Evolutionary conservation across 1,284 basidiomycete genomes (phyloP), one percentile per base, ranked within the genome.

Genomic region (Ceratobasidium sp.): DNA sequence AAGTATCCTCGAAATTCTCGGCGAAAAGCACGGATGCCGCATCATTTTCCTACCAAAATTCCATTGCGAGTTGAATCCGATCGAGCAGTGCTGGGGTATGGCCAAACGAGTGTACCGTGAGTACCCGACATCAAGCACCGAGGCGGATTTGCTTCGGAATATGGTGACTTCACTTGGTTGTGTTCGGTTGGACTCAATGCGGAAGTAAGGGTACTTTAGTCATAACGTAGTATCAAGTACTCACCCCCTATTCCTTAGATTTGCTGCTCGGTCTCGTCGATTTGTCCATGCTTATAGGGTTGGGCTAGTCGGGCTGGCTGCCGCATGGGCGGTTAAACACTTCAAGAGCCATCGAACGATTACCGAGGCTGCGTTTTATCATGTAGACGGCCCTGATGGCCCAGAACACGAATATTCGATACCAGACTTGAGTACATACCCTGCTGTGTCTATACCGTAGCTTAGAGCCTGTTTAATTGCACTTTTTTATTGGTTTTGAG

Each of bases 31-130:
- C 20, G 78, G 78, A 2, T 76, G 51, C 39, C 44, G n/a, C 18
- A 56, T 67, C 26, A 40, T 80, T 13, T 79, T 77, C 49, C 71
- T 80, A 39, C 79, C 71, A 12, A 80, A 80, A 56, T 80, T 71
- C 46, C 79, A 80, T 55, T 80, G 73, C 51, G 61, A 79, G n/a
- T 60, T 79, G 28, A 79, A 79, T 40, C 72, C 53, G 10, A 79
- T 79, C 23, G 63, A 79, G 51, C 69, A 72, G 56, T 66, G 53
- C 33, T 70, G 56, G 56, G 61, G 78, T 18, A 49, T 51, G 18
- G 40, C 78, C 33, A 80, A 80, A 49, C 67, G 49, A 10, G 58
- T 79, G 26, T 80, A 79, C 53, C 61, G 68, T 10, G 63, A 63
- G 18, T 77, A 46, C 18, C 64, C 71, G 6, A 7, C 28, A 18